Base-by-base conservation (phyloP, 2,329 filamentous ascomycete genomes). In the Alternaria alternata region DNA sequence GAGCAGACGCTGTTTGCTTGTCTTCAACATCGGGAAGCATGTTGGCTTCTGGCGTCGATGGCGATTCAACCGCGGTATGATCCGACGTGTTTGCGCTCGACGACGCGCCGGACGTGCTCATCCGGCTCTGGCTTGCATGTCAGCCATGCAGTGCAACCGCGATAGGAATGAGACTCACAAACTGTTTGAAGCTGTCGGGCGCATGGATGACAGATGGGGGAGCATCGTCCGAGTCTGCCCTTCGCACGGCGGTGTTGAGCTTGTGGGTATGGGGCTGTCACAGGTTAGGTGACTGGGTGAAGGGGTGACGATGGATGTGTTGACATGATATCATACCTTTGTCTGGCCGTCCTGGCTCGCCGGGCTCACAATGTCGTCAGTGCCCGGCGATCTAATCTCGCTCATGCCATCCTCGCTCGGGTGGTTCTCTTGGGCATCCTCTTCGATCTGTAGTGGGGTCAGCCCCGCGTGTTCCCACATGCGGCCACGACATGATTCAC, bases 131-230 rank as follows among this genome's bases (percentile, higher is more conserved):
- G 41, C 53, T 52, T 57, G 43, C 52, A 51, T 51, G 69, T 77
- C 69, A 78, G 73, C 70, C 63, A 72, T 64, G 60, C 61, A 42
- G 69, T 77, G 68, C 68, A 69, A 70, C 73, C 66, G 63, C 55
- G 71, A 62, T 47, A 44, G 51, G 59, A 18, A 55, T 46, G 46
- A 59, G 43, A 67, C 74, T 61, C 66, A 95, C 92, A 86, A 95
- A 96, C 68, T 87, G 87, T 57, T 88, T 86, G 78, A 95, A 97
- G 63, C 90, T 92, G 65, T 92, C 85, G 0, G 94, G 93, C 16
- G 92, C 92, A 82, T 97, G 94, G 68, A 97, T 97, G 55, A 96
- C 94, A 1, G 94, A 97, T 54, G 92, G 86, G 24, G 93, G 90
- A 67, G 94, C 92, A 66, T 96, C 92, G 62, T 88, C 89, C 24